Conservation (phyloP, 176 grass and related monocot species). For the Rhipidocladum racemiflorum region DNA sequence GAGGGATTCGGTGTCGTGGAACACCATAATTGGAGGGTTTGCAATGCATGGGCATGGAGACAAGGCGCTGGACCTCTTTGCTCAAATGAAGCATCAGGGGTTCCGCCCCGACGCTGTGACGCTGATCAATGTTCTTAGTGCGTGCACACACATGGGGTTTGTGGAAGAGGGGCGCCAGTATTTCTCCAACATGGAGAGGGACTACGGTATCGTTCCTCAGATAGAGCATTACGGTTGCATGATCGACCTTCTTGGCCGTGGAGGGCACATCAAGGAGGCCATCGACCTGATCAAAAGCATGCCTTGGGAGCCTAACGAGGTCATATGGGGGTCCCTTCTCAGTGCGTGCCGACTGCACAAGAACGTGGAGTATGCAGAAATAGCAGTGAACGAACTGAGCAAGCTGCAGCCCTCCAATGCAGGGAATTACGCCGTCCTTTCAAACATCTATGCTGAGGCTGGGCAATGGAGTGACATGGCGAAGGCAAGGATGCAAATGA, state of each 20-base stretch:
- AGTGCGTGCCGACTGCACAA: constrained; percentile 75
- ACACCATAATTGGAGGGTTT: constrained; percentile 73
- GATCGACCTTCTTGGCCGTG: constrained; percentile 68
- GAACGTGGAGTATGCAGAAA: constrained; percentile 60
- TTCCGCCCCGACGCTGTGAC: constrained; percentile 62
- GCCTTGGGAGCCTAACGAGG: constrained; percentile 60
- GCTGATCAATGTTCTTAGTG: constrained; percentile 59
- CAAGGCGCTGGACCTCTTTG: constrained; percentile 53
- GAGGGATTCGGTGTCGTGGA: constrained; percentile 71
- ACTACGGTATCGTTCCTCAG: constrained; percentile 51
- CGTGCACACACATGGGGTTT: constrained; percentile 65
- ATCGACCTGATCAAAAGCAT: constrained; percentile 52
- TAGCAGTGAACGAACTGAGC: constrained; percentile 53
- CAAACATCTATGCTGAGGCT: constrained; percentile 70
- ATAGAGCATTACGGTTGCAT: constrained; percentile 83
- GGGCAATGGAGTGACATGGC: constrained; percentile 63
- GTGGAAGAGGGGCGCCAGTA: constrained; percentile 44
- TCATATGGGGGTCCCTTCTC: constrained; percentile 72
- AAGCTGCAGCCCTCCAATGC: constrained; percentile 55
- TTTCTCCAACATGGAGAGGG: constrained; percentile 58
- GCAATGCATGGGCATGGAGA: constrained; percentile 71
- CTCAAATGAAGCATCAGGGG: constrained; percentile 61
- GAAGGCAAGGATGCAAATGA: constrained; percentile 70
- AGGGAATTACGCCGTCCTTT: constrained; percentile 66
- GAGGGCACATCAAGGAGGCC: constrained; percentile 58